Conservation (phyloP, 176 grass and related monocot genomes). For the Oryza punctata region DNA sequence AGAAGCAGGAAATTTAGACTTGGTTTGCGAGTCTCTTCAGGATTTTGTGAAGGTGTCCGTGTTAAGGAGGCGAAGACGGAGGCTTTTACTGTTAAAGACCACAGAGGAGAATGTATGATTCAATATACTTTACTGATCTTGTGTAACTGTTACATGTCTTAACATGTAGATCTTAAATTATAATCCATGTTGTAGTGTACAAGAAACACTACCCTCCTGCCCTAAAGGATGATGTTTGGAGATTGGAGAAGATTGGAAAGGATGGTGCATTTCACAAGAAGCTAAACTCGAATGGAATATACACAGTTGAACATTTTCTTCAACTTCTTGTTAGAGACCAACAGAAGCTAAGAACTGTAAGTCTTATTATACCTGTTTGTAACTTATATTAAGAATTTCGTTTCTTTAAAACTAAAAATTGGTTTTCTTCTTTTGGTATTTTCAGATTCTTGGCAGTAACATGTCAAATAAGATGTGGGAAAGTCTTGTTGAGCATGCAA, state of each 20-base stretch:
- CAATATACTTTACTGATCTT: not conserved
- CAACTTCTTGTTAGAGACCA: slow-evolving; percentile 74
- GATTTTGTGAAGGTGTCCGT: slow-evolving; percentile 68
- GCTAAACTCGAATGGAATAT: slow-evolving; percentile 60
- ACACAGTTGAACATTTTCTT: slow-evolving; percentile 86
- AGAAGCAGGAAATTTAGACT: slow-evolving; percentile 88
- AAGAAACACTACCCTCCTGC: slow-evolving; percentile 91
- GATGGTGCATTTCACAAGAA: slow-evolving; percentile 83
- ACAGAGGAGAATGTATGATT: slow-evolving; percentile 90
- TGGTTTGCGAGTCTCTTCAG: slow-evolving; percentile 66
- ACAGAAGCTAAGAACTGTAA: slow-evolving; percentile 79
- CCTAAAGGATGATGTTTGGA: slow-evolving; percentile 87
- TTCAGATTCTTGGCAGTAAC: slow-evolving; percentile 71
- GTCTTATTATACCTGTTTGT: slow-evolving; percentile 28
- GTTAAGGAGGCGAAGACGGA: slow-evolving; percentile 87
- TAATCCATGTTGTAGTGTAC: slow-evolving; percentile 60
- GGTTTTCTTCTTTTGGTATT: not conserved
- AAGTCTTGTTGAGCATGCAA: slow-evolving; percentile 81
- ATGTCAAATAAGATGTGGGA: slow-evolving; percentile 99
- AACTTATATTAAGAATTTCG: not conserved
- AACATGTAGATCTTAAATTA: slow-evolving; percentile 29
- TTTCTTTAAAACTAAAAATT: slow-evolving; percentile 24
- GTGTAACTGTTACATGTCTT: slow-evolving; percentile 28
- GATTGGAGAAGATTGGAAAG: slow-evolving; percentile 93
- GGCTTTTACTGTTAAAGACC: slow-evolving; percentile 90